Evolutionary conservation across 2,329 filamentous ascomycete genomes (phyloP), one percentile per base, ranked within the genome.

Genomic region (Ilyonectria mors-panacis): DNA sequence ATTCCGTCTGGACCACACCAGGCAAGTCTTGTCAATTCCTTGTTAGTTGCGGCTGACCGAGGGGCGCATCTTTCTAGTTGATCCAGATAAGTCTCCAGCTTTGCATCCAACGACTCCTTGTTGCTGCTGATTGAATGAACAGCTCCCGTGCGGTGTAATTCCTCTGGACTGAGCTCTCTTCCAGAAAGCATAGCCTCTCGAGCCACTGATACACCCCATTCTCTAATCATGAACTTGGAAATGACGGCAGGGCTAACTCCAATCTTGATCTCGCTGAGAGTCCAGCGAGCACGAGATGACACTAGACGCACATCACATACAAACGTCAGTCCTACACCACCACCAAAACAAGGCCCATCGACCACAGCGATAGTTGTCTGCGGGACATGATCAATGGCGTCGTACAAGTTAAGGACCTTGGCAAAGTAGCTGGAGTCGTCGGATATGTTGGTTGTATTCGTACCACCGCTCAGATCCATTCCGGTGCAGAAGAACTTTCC

Each of bases 401-500:
- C 45, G 6, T 28, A 69, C 15, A 69, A 23, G 7, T 19, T 44
- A 9, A 17, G 17, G 12, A 69, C 63, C 44, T 58, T 63, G n/a
- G 33, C 15, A n/a, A 60, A 66, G 37, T 66, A 69, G 42, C 28
- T 59, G 3, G 48, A 59, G 39, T 67, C 54, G 12, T 3, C 28
- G 9, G 62, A 59, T 17, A 44, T 50, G 15, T 65, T 45, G 2
- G n/a, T 23, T 0, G 62, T 68, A 30, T 62, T 59, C 8, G 58
- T 68, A 3, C 26, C 30, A 15, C 66, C 66, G 44, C 66, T 68
- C 13, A 68, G 55, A 37, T 68, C 63, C 66, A 68, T 68, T 1
- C 66, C 66, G 1, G 66, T 68, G 42, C 66, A 68, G 45, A 68
- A 68, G 35, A 50, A 66, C 30, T 63, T 66, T 12, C 66, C 66